Conservation (phyloP, 164 flowering plant genomes). For the Vitis riparia region DNA sequence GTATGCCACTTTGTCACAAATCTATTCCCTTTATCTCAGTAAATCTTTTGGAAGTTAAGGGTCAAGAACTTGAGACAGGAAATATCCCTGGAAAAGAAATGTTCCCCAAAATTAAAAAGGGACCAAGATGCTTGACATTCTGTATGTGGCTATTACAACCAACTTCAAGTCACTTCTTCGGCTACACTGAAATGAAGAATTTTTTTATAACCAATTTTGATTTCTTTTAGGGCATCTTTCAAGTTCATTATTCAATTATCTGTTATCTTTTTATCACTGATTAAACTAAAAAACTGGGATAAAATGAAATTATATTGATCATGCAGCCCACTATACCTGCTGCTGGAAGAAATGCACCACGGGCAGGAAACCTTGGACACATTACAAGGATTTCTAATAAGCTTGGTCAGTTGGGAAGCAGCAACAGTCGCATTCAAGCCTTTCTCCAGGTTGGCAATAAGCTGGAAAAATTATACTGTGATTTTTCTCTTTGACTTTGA, state of each 20-base stretch:
- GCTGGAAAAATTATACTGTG: neutral
- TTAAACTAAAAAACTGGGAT: neutral
- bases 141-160: too few species aligned
- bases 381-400: constrained; percentile 85
- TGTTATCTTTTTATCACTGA: neutral
- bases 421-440: constrained; percentile 53
- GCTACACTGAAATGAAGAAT: too few species aligned
- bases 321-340: constrained; percentile 82
- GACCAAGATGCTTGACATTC: too few species aligned
- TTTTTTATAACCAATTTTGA: too few species aligned
- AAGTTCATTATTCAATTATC: neutral
- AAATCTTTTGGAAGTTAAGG: too few species aligned
- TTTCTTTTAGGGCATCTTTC: too few species aligned
- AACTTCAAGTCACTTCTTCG: too few species aligned
- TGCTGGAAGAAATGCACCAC: constrained; percentile 59
- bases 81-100: too few species aligned
- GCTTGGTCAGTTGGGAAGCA: constrained; percentile 66
- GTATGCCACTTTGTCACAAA: neutral
- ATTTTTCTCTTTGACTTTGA: neutral
- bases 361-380: constrained; percentile 85
- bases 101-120: too few species aligned
- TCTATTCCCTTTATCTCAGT: neutral
- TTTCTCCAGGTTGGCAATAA: constrained; percentile 59
- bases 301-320: neutral
- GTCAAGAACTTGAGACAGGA: too few species aligned